Evolutionary conservation across 169 alveolate genomes (phyloP).

Genomic region (Amoebophrya sp.): DNA sequence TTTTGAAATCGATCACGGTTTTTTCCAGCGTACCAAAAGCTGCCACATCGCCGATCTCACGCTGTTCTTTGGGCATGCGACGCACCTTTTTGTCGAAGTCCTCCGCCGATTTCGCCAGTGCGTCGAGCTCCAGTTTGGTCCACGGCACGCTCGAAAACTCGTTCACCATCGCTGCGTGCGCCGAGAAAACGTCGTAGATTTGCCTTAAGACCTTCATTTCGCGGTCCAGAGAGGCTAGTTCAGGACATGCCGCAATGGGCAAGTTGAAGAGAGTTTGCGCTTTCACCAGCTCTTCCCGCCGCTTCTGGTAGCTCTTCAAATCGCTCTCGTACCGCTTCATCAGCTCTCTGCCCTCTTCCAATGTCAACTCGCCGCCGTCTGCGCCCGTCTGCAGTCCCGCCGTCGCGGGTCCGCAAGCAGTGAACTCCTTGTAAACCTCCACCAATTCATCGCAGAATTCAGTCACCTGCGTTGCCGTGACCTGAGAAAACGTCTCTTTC

Average conservation of each 20-base stretch:
- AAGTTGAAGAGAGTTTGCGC: constrained; percentile 80
- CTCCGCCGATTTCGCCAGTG: constrained; percentile 71
- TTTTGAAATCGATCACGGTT: constrained; percentile 36
- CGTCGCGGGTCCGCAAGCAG: neutral
- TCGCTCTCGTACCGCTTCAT: constrained; percentile 57
- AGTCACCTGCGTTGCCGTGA: constrained; percentile 44
- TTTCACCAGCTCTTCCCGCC: constrained; percentile 63
- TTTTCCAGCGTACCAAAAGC: constrained; percentile 41
- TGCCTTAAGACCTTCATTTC: constrained; percentile 61
- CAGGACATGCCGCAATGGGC: constrained; percentile 75
- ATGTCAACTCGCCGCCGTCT: constrained; percentile 50
- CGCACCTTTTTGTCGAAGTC: constrained; percentile 73
- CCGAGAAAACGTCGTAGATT: constrained; percentile 60
- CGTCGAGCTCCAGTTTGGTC: constrained; percentile 61
- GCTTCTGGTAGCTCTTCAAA: constrained; percentile 60
- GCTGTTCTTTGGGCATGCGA: constrained; percentile 58
- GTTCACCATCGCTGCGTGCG: constrained; percentile 42
- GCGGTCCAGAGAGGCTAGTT: constrained; percentile 68
- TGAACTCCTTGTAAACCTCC: neutral
- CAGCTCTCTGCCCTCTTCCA: constrained; percentile 66
- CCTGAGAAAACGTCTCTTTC: constrained; percentile 45
- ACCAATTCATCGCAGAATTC: neutral
- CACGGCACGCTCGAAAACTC: constrained; percentile 38
- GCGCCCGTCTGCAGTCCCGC: neutral
- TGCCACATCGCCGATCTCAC: constrained; percentile 47